Base-by-base conservation (phyloP, 306 rosid species). In the Trichosanthes truncata region DNA sequence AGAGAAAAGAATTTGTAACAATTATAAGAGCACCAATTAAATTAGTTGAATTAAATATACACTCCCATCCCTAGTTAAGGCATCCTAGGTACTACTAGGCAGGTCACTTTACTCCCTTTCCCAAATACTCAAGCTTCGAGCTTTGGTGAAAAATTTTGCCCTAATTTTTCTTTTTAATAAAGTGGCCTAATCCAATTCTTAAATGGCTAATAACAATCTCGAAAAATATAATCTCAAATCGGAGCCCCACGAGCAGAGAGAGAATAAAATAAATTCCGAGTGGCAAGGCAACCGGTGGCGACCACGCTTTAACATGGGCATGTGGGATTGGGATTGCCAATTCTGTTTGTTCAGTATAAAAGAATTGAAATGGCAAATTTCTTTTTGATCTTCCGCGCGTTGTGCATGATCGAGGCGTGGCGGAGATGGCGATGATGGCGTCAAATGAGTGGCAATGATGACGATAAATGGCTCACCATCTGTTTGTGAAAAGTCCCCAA, bases 401-500 rank as follows among this genome's bases (percentile, higher is more conserved):
- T 17, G 67, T 81, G 91, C 78, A 86, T 86, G 88, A 88, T 90
- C 82, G 76, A 80, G 90, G 96, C 90, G 92, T 91, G 97, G 87
- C 85, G 78, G 85, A 84, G 84, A 81, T 62, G 49, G 80, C 45
- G 74, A 89, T 88, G 77, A 90, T 88, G 62, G 74, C 88, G 14
- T 79, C 83, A 82, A 76, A 84, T 86, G 89, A 84, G 74, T 83
- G 13, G 51, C 84, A 85, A 91, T 90, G 46, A 89, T 92, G 81
- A 88, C 57, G 15, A 6, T 40, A 43, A 84, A 79, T 85, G 91
- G 82, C 77, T 76, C 79, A 45, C 69, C 41, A 14, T 40, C 41
- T 68, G 55, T 21, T 57, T 31, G n/a, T 14, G 10, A 66, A 41
- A 41, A 43, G 21, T 36, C 69, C 80, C 69, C 29, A 40, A 79